These are phyloP conservation scores for Picochlorum sp. DNA, from an alignment of 139 green algal genomes.

Conservation along the genomic window DNA sequence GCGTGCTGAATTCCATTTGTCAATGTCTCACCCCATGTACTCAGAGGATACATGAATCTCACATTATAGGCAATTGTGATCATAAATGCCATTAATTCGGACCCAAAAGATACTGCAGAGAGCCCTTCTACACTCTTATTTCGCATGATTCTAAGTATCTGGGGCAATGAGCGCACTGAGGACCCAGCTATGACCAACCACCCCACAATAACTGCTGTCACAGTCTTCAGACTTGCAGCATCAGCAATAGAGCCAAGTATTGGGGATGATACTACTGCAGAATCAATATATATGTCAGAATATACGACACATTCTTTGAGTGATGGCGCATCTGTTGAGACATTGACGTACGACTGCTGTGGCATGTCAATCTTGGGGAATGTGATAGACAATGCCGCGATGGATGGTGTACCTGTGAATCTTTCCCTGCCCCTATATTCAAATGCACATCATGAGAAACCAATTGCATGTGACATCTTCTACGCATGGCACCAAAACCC, in stretches of 20 bases:
- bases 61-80: constrained; percentile 66
- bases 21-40: constrained; percentile 47
- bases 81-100: constrained; percentile 60
- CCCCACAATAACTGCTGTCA: constrained; percentile 39
- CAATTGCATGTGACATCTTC: too few species aligned
- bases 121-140: constrained; percentile 44
- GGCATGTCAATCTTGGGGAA: neutral
- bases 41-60: constrained; percentile 40
- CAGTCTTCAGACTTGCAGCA: neutral
- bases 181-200: constrained; percentile 47
- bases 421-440: too few species aligned
- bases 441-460: too few species aligned
- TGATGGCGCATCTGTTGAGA: neutral
- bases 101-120: constrained; percentile 42
- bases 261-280: neutral
- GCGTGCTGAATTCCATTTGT: constrained; percentile 3
- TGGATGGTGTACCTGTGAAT: too few species aligned
- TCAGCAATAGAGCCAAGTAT: neutral
- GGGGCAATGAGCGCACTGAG: constrained; percentile 53
- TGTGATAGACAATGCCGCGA: too few species aligned
- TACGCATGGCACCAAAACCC: too few species aligned
- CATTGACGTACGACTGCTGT: neutral
- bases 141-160: constrained; percentile 44
- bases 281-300: too few species aligned
- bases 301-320: too few species aligned